Percentiles rank a stretch among this genome's conserved stretches.
Evolutionary conservation across 2,329 filamentous ascomycete genomes (phyloP).

Genomic region (Akanthomyces lecanii): DNA sequence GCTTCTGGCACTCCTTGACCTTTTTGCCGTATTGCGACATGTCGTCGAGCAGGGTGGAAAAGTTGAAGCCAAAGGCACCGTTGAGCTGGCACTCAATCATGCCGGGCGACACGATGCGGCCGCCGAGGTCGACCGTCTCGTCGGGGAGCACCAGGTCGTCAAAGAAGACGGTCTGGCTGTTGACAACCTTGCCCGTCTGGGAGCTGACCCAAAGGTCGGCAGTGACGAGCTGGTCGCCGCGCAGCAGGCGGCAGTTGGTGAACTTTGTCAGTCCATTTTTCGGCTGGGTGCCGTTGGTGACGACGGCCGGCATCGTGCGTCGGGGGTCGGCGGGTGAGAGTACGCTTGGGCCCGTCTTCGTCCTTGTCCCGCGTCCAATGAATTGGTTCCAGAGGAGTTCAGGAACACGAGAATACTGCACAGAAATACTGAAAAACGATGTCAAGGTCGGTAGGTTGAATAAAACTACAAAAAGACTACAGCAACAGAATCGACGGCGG

Average conservation of each 20-base stretch:
- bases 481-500: background rate
- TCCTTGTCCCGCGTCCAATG: too few relatives aligned
- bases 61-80: slow-evolving; percentile 89
- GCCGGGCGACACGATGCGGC: slow-evolving; percentile 79
- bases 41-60: slow-evolving; percentile 70
- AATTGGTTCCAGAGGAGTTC: background rate
- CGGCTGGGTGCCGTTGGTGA: slow-evolving; percentile 30
- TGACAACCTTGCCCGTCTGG: slow-evolving; percentile 73
- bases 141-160: slow-evolving; percentile 66
- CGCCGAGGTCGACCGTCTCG: slow-evolving; percentile 70
- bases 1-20: slow-evolving; percentile 66
- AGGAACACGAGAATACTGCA: background rate
- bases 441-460: background rate
- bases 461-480: slow-evolving; percentile 1
- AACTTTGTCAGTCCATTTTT: slow-evolving; percentile 71
- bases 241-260: slow-evolving; percentile 79
- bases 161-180: slow-evolving; percentile 64
- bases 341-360: too few relatives aligned
- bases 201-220: slow-evolving; percentile 90
- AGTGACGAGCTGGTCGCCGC: slow-evolving; percentile 61
- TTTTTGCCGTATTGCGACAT: slow-evolving; percentile 66
- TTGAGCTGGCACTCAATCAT: slow-evolving; percentile 92
- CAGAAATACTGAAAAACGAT: background rate
- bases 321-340: background rate
- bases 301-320: slow-evolving; percentile 45